These are phyloP conservation scores for Rhodofomes roseus DNA, from an alignment of 1,284 basidiomycete genomes.

Conservation along the genomic window DNA sequence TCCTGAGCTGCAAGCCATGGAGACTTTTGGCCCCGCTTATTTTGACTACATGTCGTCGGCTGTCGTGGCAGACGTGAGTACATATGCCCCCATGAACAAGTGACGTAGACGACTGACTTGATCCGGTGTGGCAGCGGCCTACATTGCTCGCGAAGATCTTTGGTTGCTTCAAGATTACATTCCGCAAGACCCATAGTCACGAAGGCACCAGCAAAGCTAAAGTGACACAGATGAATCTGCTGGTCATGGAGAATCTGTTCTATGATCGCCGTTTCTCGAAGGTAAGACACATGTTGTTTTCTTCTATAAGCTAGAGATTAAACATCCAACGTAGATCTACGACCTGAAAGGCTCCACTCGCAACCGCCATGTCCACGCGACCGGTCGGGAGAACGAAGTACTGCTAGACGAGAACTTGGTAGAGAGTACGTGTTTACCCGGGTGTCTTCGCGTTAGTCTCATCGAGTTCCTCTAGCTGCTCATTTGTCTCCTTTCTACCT, in stretches of 20 bases:
- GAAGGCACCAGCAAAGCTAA: slow-evolving; percentile 62
- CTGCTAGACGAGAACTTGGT: slow-evolving; percentile 92
- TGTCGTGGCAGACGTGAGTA: slow-evolving; percentile 68
- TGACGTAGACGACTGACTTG: slow-evolving; percentile 7
- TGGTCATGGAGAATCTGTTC: slow-evolving; percentile 98
- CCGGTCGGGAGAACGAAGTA: slow-evolving; percentile 90
- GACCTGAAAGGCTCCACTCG: slow-evolving; percentile 93
- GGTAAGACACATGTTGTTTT: slow-evolving; percentile 36
- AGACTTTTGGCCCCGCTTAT: slow-evolving; percentile 96
- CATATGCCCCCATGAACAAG: slow-evolving; percentile 1
- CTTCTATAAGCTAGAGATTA: background rate
- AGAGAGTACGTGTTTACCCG: slow-evolving; percentile 49
- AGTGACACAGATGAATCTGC: slow-evolving; percentile 88
- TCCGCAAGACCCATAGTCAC: slow-evolving; percentile 78
- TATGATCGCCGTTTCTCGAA: slow-evolving; percentile 87
- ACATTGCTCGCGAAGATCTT: slow-evolving; percentile 97
- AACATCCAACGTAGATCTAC: slow-evolving; percentile 62
- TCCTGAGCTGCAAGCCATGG: slow-evolving; percentile 92
- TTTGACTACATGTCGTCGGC: slow-evolving; percentile 96
- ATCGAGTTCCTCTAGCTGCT: slow-evolving; percentile 41
- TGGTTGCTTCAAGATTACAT: slow-evolving; percentile 95
- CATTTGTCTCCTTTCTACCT: slow-evolving; percentile 86
- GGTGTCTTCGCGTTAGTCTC: background rate
- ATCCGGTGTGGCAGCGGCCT: slow-evolving; percentile 60
- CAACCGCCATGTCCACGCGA: slow-evolving; percentile 88